A percentile compares a stretch with the other conserved stretches of the same genome.
Conservation (phyloP, 2,329 filamentous ascomycete genomes). For the Cercospora sp. region DNA sequence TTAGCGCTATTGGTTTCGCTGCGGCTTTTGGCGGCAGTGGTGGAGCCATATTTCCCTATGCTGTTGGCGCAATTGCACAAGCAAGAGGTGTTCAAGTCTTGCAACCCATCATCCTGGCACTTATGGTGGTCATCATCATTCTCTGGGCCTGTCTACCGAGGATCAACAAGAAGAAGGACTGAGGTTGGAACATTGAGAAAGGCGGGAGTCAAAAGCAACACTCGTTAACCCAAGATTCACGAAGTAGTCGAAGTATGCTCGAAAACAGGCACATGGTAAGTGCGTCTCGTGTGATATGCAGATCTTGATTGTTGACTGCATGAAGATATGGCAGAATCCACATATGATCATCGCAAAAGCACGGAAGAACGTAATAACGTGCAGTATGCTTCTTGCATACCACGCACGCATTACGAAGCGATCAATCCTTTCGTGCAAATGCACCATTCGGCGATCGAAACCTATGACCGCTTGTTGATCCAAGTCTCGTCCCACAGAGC, state of each 20-base stretch:
- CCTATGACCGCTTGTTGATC: background rate
- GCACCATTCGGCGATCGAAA: background rate
- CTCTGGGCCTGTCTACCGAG: slow-evolving; percentile 55
- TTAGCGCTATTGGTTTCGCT: slow-evolving; percentile 78
- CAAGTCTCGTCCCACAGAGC: background rate
- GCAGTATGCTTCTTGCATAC: background rate
- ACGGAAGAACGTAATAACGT: background rate
- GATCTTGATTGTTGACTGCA: background rate
- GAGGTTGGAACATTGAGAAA: background rate
- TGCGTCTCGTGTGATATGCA: background rate
- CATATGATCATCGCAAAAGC: background rate
- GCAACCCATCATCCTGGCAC: slow-evolving; percentile 59
- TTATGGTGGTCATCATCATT: slow-evolving; percentile 53
- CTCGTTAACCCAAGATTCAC: background rate
- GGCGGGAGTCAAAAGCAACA: background rate
- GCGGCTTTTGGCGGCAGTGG: slow-evolving; percentile 75
- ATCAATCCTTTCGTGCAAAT: background rate
- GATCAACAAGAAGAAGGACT: slow-evolving; percentile 47
- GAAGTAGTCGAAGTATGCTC: background rate
- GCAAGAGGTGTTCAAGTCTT: slow-evolving; percentile 59
- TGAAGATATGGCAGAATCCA: background rate
- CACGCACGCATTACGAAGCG: background rate
- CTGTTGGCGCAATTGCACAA: slow-evolving; percentile 68
- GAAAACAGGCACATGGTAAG: background rate
- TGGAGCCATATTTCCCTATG: slow-evolving; percentile 65